Evolutionary conservation across 305 asterid species (phyloP).

Genomic region (Rubia balearica): DNA sequence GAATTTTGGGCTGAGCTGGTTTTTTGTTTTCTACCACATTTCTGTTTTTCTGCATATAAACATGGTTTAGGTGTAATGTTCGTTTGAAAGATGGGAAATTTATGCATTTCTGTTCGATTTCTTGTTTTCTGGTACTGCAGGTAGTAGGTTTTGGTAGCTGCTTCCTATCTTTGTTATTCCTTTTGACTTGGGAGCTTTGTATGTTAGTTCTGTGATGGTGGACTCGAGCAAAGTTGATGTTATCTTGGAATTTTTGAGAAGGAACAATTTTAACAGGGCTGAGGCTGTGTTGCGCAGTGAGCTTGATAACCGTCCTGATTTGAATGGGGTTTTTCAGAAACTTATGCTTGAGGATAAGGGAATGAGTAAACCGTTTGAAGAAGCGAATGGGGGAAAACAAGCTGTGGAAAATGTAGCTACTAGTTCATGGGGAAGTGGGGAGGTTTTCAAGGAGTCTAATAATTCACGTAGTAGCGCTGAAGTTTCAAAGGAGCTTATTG

Average conservation of each 20-base stretch:
- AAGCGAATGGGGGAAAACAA: slow-evolving; percentile 36
- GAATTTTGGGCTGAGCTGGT: background rate
- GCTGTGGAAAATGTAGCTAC: slow-evolving; percentile 31
- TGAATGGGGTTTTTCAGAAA: slow-evolving; percentile 53
- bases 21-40: background rate
- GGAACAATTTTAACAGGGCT: slow-evolving; percentile 72
- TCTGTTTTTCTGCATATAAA: background rate
- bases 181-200: slow-evolving; percentile 22
- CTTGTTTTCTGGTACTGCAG: slow-evolving; percentile 42
- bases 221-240: slow-evolving; percentile 68
- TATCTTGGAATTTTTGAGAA: slow-evolving; percentile 62
- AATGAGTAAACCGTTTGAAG: slow-evolving; percentile 36
- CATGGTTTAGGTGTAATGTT: slow-evolving; percentile 7
- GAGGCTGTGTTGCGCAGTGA: slow-evolving; percentile 84
- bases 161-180: background rate
- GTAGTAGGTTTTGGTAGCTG: slow-evolving; percentile 28
- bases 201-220: slow-evolving; percentile 39
- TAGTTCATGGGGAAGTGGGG: slow-evolving; percentile 30
- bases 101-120: slow-evolving; percentile 1
- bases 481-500: slow-evolving; percentile 66
- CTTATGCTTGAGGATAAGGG: slow-evolving; percentile 56
- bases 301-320: slow-evolving; percentile 58
- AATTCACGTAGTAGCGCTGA: slow-evolving; percentile 34
- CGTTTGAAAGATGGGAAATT: background rate
- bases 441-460: slow-evolving; percentile 27